Evolutionary conservation across 768 basidiomycete species (phyloP).

Genomic region (Steccherinum ochraceum): DNA sequence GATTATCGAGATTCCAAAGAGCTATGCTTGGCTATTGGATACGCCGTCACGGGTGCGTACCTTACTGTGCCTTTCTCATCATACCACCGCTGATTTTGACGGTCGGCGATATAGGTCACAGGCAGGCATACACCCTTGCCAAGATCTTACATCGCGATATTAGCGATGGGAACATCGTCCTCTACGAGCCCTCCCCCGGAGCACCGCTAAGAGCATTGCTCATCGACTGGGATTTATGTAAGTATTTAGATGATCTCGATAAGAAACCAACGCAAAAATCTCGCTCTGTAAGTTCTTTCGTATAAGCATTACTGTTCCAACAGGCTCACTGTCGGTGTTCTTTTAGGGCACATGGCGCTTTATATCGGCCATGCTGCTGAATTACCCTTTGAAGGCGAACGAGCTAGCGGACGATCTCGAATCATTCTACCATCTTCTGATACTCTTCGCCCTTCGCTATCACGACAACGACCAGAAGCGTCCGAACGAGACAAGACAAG

Average conservation of each 20-base stretch:
- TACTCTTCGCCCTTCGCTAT: background rate
- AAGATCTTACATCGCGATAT: conserved; percentile 3
- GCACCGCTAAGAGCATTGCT: no score
- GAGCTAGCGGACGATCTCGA: conserved; percentile 3
- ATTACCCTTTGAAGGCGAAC: conserved; percentile 1
- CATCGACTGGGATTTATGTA: conserved; percentile 5
- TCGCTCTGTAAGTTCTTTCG: background rate
- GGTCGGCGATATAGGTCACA: no score
- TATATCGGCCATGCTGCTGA: background rate
- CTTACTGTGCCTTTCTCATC: no score
- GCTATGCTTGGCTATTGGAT: no score
- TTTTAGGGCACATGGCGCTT: conserved; percentile 1
- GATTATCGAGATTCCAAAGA: background rate
- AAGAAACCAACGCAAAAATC: background rate
- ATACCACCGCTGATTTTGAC: no score
- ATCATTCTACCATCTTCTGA: background rate
- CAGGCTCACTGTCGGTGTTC: background rate
- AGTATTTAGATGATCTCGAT: background rate
- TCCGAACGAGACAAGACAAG: no score
- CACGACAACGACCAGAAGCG: background rate
- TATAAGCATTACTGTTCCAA: background rate
- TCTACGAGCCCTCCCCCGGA: no score
- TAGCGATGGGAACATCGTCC: no score
- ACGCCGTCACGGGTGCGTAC: no score
- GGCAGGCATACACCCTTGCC: background rate